Percentiles rank a stretch among this genome's conserved stretches.
Conservation (phyloP, 345 rosid species). For the Hibiscus trionum region DNA sequence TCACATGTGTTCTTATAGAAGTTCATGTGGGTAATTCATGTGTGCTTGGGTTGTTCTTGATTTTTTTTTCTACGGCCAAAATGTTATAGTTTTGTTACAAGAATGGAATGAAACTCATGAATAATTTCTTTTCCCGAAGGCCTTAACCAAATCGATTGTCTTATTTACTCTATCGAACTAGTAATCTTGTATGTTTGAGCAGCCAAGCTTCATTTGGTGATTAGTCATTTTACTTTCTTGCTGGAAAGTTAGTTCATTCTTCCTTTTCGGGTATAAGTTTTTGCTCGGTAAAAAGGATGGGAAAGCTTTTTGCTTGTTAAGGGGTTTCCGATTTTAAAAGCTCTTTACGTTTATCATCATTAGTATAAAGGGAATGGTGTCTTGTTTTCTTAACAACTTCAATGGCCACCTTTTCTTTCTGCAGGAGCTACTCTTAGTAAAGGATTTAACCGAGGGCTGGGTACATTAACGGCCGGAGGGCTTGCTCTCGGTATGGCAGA, state of each 20-base stretch:
- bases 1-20: not conserved
- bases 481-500: constrained; percentile 86
- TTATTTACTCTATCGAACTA: too few species aligned
- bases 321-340: not conserved
- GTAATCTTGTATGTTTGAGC: too few species aligned
- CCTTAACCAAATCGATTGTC: too few species aligned
- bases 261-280: not conserved
- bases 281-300: not conserved
- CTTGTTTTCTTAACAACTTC: not conserved
- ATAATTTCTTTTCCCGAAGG: too few species aligned
- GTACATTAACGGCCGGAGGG: constrained; percentile 92
- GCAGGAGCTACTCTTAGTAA: constrained; percentile 92
- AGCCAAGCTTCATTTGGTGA: too few species aligned
- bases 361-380: not conserved
- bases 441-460: constrained; percentile 83
- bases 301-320: not conserved
- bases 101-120: not conserved
- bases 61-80: not conserved
- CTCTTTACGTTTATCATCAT: too few species aligned
- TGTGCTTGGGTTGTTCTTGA: too few species aligned
- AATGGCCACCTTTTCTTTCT: constrained; percentile 8
- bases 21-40: not conserved
- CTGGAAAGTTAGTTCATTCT: not conserved
- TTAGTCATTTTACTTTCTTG: not conserved
- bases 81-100: not conserved